Base-by-base conservation (phyloP, 495 filamentous ascomycete genomes). In the Podospora appendiculata region DNA sequence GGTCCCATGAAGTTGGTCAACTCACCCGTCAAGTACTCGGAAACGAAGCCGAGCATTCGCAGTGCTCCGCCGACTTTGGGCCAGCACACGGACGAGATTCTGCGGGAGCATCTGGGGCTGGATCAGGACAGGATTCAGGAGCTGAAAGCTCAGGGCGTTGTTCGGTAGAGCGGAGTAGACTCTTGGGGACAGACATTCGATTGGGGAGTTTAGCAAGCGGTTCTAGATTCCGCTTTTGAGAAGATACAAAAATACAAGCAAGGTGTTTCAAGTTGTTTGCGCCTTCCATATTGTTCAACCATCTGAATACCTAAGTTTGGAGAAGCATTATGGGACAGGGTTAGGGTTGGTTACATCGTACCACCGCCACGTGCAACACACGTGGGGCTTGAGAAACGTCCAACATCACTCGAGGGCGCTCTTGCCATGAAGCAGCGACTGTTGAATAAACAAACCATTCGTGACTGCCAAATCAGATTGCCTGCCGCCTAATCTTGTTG, bases 11-110 rank as follows among this genome's bases (percentile, higher is more conserved):
- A 90, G 69, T 62, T 97, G 50, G 82, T 98, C 19, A 95, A 93
- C 60, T 91, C 92, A n/a, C 93, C 93, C 0, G 83, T 98, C 54
- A 98, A 98, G 67, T 97, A 89, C 68, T 95, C 89, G 9, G 80
- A 90, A 47, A 84, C 86, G 9, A 81, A 76, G 50, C 89, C 92
- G 1, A 75, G 83, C n/a, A 80, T 95, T 12, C 72, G 92, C 5
- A 87, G 72, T 6, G 80, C 89, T 17, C 93, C 93, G 42, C 93
- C 93, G 10, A 86, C 84, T 4, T 70, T 98, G 41, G 93, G 93
- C 0, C 84, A 98, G 65, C 93, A 98, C 70, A 97, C 93, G 2
- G 77, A 93, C 58, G 90, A 97, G 69, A 76, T 98, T 2, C 69
- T 98, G 50, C 56, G 69, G 25, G 79, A 82, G 2, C 58, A 88